Evolutionary conservation across 192 early-diverging fungal genomes (phyloP).

Genomic region (Irineochytrium annulatum): DNA sequence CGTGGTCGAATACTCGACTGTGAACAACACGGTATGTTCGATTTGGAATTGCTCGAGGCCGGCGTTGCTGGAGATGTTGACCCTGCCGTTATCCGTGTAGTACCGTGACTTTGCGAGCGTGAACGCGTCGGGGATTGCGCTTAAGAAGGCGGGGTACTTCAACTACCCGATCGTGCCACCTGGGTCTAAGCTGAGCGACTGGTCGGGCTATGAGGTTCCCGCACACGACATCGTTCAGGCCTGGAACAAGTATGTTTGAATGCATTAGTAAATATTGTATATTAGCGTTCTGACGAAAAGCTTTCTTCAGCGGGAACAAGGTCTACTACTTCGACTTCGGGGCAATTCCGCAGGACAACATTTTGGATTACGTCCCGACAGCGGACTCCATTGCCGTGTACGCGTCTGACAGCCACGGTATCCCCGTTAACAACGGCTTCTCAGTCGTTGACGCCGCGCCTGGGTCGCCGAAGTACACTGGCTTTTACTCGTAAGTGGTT

Average conservation of each 20-base stretch:
- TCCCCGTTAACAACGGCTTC: conserved; percentile 1
- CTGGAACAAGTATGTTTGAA: not conserved
- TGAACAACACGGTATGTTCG: not conserved
- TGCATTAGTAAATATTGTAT: not conserved
- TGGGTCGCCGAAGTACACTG: not conserved
- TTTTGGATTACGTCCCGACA: not conserved
- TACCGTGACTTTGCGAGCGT: not conserved
- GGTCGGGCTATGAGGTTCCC: not conserved
- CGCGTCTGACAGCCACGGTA: not conserved
- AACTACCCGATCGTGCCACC: conserved; percentile 2
- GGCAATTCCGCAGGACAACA: not conserved
- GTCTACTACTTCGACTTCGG: conserved; percentile 2
- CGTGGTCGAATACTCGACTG: not conserved
- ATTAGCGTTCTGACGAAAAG: not conserved
- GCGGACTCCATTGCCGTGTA: not conserved
- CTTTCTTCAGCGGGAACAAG: conserved; percentile 1
- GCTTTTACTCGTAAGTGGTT: not conserved
- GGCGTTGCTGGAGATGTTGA: too few relatives aligned
- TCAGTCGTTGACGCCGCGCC: not conserved
- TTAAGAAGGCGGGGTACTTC: not conserved
- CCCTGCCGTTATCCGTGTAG: too few relatives aligned
- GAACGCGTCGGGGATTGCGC: not conserved
- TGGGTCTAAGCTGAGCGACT: not conserved
- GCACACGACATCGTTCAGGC: not conserved
- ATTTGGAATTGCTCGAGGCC: too few relatives aligned